Evolutionary conservation across 305 asterid species (phyloP), one percentile per base, ranked within the genome.

Genomic region (Rubia peregrina): DNA sequence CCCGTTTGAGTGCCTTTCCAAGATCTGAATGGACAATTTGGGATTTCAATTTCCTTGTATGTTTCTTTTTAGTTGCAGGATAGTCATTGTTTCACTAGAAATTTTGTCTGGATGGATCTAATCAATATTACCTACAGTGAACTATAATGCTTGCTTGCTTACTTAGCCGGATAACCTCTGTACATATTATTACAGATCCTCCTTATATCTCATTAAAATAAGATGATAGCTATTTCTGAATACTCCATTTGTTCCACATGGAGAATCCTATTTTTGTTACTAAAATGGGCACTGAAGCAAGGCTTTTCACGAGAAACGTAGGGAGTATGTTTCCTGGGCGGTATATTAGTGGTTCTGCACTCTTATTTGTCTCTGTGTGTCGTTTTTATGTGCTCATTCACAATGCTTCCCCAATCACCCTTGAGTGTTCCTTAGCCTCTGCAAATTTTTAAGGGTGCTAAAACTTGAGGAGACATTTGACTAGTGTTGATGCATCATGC

Each of bases 1-100:
- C 7, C 19, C n/a, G 16, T 26, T 74, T 67, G 16, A 26, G 36
- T 69, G 21, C 42, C 33, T 33, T 22, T 75, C 65, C 48, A 38
- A 61, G 60, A 61, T 1, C 6, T 59, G 51, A 49, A 9, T 24
- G 57, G 71, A 62, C 10, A 74, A 51, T 56, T 67, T 68, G 59
- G 19, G 36, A 65, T 65, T 22, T 41, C 14, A 55, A 16, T 40
- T 22, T 6, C 44, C 12, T 17, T 44, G 36, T 14, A 24, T 55
- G 30, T 55, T 40, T 67, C 44, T 24, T n/a, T 13, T 12, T 24
- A 14, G 22, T 21, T 9, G 2, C 53, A 19, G 71, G 8, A 13
- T 14, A 64, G 42, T 72, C 30, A 59, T 72, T 63, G 19, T 43
- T 0, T 55, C 61, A 13, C 12, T 38, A 4, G 42, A 33, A 12